These are phyloP conservation scores for Aspergillus amoenus DNA, from an alignment of 2,329 filamentous ascomycete species.

Conservation along the genomic window DNA sequence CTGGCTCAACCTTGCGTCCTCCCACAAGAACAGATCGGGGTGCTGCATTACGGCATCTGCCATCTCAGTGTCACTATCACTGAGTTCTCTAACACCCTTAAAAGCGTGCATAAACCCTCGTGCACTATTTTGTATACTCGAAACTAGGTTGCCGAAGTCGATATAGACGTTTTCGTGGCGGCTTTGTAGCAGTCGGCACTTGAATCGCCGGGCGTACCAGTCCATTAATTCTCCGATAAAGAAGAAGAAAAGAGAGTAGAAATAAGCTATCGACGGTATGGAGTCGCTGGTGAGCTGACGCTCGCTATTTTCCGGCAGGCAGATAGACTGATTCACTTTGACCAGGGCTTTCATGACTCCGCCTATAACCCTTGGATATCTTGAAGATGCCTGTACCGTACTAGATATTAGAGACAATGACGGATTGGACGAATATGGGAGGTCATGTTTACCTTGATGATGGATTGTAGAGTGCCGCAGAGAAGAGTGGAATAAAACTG, in stretches of 20 bases:
- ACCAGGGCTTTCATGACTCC: slow-evolving; percentile 33
- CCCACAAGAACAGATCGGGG: slow-evolving; percentile 27
- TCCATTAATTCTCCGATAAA: slow-evolving; percentile 40
- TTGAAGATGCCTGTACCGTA: slow-evolving; percentile 30
- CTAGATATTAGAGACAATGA: slow-evolving; percentile 2
- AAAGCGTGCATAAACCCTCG: slow-evolving; percentile 18
- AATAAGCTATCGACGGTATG: slow-evolving; percentile 24
- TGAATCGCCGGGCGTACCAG: slow-evolving; percentile 36
- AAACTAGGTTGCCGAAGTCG: slow-evolving; percentile 34
- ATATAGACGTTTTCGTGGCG: slow-evolving; percentile 35
- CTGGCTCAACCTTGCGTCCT: slow-evolving; percentile 33
- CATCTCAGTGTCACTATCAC: slow-evolving; percentile 21
- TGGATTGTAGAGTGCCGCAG: slow-evolving; percentile 36
- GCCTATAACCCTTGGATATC: slow-evolving; percentile 36
- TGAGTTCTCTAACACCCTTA: slow-evolving; percentile 24
- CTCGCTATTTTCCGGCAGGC: slow-evolving; percentile 15
- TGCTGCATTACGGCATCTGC: slow-evolving; percentile 16
- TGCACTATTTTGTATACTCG: slow-evolving; percentile 29
- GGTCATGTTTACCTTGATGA: slow-evolving; percentile 32
- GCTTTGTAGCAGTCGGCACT: slow-evolving; percentile 35
- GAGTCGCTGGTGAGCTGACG: slow-evolving; percentile 16
- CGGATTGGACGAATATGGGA: not conserved
- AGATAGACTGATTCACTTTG: slow-evolving; percentile 33
- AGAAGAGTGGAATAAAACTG: slow-evolving; percentile 33
- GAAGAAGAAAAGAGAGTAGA: slow-evolving; percentile 38